These are phyloP conservation scores for Trametes meyenii DNA, from an alignment of 768 basidiomycete genomes.

Conservation along the genomic window DNA sequence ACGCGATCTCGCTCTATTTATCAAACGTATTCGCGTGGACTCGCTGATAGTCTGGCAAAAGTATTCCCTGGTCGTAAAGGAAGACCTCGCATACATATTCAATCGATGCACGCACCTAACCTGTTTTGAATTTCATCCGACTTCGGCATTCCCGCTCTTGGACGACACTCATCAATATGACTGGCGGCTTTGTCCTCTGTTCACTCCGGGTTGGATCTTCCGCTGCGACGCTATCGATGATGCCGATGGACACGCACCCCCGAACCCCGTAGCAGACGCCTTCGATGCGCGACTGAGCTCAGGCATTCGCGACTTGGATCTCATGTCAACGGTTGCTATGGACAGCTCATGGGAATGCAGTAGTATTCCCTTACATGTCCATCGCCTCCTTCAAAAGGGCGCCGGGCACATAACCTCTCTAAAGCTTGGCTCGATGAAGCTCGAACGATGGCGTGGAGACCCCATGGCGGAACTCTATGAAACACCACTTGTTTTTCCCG, in stretches of 20 bases:
- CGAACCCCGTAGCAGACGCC: background rate
- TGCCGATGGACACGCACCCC: no score
- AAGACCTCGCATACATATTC: background rate
- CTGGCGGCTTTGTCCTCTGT: no score
- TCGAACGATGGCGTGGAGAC: no score
- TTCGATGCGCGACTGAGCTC: background rate
- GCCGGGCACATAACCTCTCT: no score
- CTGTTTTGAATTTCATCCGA: background rate
- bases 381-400: background rate
- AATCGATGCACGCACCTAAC: background rate
- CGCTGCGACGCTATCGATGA: no score
- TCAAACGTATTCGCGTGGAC: background rate
- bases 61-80: background rate
- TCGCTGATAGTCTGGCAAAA: background rate
- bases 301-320: background rate
- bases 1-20: background rate
- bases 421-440: no score
- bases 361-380: background rate
- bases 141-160: background rate
- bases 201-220: no score
- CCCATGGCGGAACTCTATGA: background rate
- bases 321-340: background rate
- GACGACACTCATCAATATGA: no score
- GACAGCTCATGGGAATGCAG: background rate
- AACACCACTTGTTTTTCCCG: background rate